Base-by-base conservation (phyloP, 306 rosid genomes). In the Dryas alaskensis region DNA sequence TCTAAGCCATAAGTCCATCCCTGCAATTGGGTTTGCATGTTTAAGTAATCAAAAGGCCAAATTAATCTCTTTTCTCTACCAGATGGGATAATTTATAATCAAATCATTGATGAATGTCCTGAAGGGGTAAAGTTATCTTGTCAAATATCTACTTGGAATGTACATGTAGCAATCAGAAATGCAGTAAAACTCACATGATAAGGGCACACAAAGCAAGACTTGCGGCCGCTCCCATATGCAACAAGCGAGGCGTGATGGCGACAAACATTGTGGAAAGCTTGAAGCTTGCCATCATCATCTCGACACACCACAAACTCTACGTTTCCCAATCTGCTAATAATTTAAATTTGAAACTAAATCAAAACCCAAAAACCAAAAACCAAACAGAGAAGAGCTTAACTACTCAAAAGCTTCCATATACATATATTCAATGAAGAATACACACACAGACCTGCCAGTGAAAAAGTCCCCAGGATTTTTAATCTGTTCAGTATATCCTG, bases 161-260 rank as follows among this genome's bases (percentile, higher is more conserved):
- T 59, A 47, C 67, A 72, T 6, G 31, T 11, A 16, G 60, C 19
- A 75, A 25, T 55, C 17, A 9, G 44, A 27, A 63, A 69, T 6
- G 16, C 50, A 11, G 46, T 39, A 60, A 70, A 77, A 81, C 96
- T 86, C 67, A 93, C 98, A 76, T 93, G 97, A 78, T 93, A 93
- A 51, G 98, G 98, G 83, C 98, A 93, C 65, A 91, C 97, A 77
- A 93, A 93, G 80, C 98, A 93, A 2, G 97, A 82, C 70, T 86
- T 93, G 58, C 82, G 80, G 79, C 97, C 97, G 62, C 76, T 79
- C 69, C 92, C 93, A 68, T 86, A 82, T 6, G 97, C 96, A 80
- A 93, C 75, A 61, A 93, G 76, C 43, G 92, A 87, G 16, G 97
- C 97, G 31, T 89, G 98, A 85, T 93, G 98, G 9, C 91, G 92